Evolutionary conservation across 768 basidiomycete genomes (phyloP).

Genomic region (Leccinum rimulosum): DNA sequence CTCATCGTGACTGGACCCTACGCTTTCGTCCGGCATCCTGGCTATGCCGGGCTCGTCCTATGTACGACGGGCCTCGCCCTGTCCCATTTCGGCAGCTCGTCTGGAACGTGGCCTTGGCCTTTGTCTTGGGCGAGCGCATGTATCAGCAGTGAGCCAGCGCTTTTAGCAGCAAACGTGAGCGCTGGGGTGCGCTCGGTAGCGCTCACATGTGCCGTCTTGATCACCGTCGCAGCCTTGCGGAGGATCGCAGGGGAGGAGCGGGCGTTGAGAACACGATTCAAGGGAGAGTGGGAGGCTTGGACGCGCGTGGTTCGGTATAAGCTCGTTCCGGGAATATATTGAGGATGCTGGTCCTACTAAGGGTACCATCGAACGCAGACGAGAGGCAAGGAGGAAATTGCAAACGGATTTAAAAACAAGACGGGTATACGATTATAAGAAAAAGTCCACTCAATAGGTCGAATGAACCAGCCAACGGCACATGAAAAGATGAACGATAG

Average conservation of each 20-base stretch:
- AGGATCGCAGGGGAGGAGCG: constrained; percentile 14
- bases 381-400: not conserved
- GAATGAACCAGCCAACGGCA: constrained; percentile 6
- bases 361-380: not conserved
- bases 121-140: not conserved
- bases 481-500: not conserved
- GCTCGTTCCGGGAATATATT: constrained; percentile 49
- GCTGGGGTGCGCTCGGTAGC: constrained; percentile 9
- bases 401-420: not conserved
- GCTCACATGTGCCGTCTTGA: constrained; percentile 7
- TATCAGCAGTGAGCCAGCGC: not conserved
- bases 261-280: constrained; percentile 12
- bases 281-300: constrained; percentile 35
- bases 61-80: constrained; percentile 15
- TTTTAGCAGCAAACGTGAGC: constrained; percentile 32
- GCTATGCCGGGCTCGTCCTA: constrained; percentile 33
- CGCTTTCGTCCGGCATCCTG: constrained; percentile 28
- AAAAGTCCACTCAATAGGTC: not conserved
- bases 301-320: constrained; percentile 44
- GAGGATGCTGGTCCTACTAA: not conserved
- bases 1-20: constrained; percentile 32
- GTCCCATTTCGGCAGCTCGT: constrained; percentile 13
- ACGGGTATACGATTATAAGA: constrained; percentile 4
- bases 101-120: not conserved
- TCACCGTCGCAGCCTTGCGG: constrained; percentile 5